These are phyloP conservation scores for Osmanthus fragrans DNA, from an alignment of 257 asterid genomes.

Conservation along the genomic window DNA sequence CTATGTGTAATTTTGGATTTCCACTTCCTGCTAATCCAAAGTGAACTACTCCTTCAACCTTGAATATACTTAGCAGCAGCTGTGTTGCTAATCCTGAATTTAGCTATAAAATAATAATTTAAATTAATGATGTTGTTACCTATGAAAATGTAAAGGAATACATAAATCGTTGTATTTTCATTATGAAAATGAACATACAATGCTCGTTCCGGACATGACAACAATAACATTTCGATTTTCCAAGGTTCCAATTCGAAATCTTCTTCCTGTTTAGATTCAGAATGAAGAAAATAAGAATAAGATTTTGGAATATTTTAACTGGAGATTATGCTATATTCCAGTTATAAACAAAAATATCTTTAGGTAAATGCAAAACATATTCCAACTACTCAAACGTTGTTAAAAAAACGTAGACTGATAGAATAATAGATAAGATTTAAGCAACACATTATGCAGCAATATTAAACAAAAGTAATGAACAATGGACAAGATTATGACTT, in stretches of 20 bases:
- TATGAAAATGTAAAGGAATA: too few species aligned
- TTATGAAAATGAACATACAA: neutral
- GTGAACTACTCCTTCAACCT: constrained; percentile 57
- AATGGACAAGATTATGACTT: too few species aligned
- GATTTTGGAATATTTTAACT: too few species aligned
- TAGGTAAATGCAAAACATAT: too few species aligned
- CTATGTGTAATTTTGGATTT: constrained; percentile 45
- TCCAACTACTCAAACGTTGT: too few species aligned
- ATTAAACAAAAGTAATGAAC: too few species aligned
- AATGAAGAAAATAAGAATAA: neutral
- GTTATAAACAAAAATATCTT: too few species aligned
- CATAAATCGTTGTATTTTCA: neutral
- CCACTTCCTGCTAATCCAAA: constrained; percentile 72
- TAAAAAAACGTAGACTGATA: too few species aligned
- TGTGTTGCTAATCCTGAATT: constrained; percentile 67
- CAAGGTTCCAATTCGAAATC: constrained; percentile 26
- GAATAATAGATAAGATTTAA: too few species aligned
- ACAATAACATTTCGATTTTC: constrained; percentile 18
- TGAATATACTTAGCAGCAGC: constrained; percentile 43
- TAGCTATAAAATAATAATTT: constrained; percentile 28
- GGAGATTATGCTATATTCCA: too few species aligned
- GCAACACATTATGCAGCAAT: too few species aligned
- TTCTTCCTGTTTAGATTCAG: constrained; percentile 16
- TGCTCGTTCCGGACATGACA: constrained; percentile 31
- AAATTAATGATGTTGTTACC: neutral